A percentile compares a stretch with the other conserved stretches of the same genome.
phyloP scores from a whole-genome alignment of 805 yeast species.

The Ogataea nitratoaversa region DNA sequence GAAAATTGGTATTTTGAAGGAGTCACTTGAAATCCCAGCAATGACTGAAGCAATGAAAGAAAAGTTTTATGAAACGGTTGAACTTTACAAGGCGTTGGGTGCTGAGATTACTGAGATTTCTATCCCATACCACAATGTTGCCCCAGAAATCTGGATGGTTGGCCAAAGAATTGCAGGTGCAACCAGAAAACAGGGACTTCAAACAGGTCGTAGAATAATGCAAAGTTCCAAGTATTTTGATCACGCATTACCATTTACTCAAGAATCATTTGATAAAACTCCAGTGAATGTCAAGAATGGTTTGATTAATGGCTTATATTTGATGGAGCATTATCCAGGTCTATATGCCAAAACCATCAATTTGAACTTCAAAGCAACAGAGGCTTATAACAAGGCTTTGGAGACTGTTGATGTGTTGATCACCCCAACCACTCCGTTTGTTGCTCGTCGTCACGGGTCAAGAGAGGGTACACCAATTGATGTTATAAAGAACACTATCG shows the following conservation, averaged over 20 bases:
- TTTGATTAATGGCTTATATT: constrained; percentile 30
- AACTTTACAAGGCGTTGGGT: constrained; percentile 28
- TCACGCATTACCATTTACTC: constrained; percentile 16
- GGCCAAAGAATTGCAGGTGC: constrained; percentile 26
- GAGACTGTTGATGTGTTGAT: constrained; percentile 31
- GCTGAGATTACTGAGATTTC: constrained; percentile 32
- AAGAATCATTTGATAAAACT: constrained; percentile 17
- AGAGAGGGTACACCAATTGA: constrained; percentile 24
- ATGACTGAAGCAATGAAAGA: constrained; percentile 27
- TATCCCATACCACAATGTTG: constrained; percentile 33
- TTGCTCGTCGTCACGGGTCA: constrained; percentile 27
- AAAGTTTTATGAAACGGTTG: constrained; percentile 27
- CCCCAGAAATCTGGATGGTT: constrained; percentile 36
- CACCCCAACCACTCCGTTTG: constrained; percentile 30
- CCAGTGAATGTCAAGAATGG: constrained; percentile 22
- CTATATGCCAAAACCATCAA: constrained; percentile 32
- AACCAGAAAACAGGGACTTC: constrained; percentile 12
- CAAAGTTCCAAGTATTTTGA: constrained; percentile 17
- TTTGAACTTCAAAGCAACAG: constrained; percentile 29
- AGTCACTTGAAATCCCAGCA: constrained; percentile 32
- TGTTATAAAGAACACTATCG: constrained; percentile 27
- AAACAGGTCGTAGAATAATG: constrained; percentile 22
- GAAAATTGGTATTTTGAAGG: constrained; percentile 32
- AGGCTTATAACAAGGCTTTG: constrained; percentile 30
- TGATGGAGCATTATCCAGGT: constrained; percentile 30